Base-by-base conservation (phyloP, 768 basidiomycete genomes). In the Cystobasidium onofrii region DNA sequence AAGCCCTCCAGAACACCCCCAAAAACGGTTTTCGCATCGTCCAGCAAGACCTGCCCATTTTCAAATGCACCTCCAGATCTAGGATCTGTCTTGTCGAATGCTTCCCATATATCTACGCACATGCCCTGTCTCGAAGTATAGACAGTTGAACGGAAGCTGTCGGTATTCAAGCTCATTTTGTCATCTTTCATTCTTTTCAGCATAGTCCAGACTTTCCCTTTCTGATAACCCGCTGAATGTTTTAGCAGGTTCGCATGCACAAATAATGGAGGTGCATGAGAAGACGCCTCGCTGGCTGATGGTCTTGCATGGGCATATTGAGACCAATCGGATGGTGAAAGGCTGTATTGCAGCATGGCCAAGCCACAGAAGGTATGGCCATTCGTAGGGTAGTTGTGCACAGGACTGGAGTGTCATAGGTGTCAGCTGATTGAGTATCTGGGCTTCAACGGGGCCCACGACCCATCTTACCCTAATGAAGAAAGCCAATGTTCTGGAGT, bases 191-290 rank as follows among this genome's bases (percentile, higher is more conserved):
- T 44, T 15, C 25, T 36, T 65, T 80, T 80, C 73, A 80, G 39
- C 23, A 63, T 44, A 15, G 73, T 64, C 54, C 76, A 78, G 1
- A 74, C 73, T 23, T 29, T 13, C 17, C 78, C 77, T 1, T 50
- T 73, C 1, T 46, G 62, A 43, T 67, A 55, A n/a, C 65, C 75
- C 18, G 75, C 74, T 33, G 80, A 76, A 67, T 83, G 81, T 74
- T 83, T 83, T 43, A 83, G 78, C 50, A 82, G 76, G 71, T 83
- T 83, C 13, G 80, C 80, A 64, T 82, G 82, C 23, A 80, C 73
- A 76, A 82, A 82, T 0, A 81, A 79, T 2, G 82, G 81, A 9
- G 75, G 75, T 0, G 81, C 80, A 62, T 80, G 81, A 29, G 77
- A 77, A 13, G 39, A 29, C 1, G 73, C 70, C 50, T 80, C 74